Evolutionary conservation across 1,284 basidiomycete genomes (phyloP), one percentile per base, ranked within the genome.

Genomic region (Fistulinella cinereoalba): DNA sequence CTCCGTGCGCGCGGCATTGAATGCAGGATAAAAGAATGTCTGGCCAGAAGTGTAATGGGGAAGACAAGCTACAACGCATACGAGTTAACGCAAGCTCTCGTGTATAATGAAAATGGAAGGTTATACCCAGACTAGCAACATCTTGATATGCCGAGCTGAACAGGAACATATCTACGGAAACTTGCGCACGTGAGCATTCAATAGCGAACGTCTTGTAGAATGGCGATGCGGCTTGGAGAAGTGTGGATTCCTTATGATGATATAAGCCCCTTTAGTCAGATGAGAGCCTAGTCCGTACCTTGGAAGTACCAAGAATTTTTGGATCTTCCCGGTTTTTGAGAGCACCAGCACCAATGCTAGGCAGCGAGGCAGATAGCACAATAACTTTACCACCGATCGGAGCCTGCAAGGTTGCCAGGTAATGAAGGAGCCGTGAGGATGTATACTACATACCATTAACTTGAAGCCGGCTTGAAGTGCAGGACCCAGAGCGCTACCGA

Each of bases 171-270:
- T 99, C 96, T 46, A 99, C 95, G 0, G 95, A 95, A 31, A 99
- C 90, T 68, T 99, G 97, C 9, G 90, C 87, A 56, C 96, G 85
- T 8, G 96, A 98, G 68, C 96, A 99, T 60, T 99, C 96, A 65
- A 99, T 99, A 16, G 97, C 93, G 58, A 99, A 98, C 0, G 92
- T 94, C 77, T 99, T 99, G 80, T 98, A 99, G 75, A 97, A 99
- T 8, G 88, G 81, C 27, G 90, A 91, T 0, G 90, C 91, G 15
- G 94, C 79, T 72, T 93, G 92, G 32, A 97, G 77, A 10, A 97
- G 73, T 13, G 80, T 79, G 12, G 90, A 93, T 76, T 97, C 93
- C 84, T 59, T 88, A 39, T 4, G 12, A 22, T 31, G 18, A 38
- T 12, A 28, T 65, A 33, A 49, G 46, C 43, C 47, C 16, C 11